A percentile compares a stretch with the other conserved stretches of the same genome.
Conservation (phyloP, 2,329 filamentous ascomycete genomes). For the Venturia nashicola region DNA sequence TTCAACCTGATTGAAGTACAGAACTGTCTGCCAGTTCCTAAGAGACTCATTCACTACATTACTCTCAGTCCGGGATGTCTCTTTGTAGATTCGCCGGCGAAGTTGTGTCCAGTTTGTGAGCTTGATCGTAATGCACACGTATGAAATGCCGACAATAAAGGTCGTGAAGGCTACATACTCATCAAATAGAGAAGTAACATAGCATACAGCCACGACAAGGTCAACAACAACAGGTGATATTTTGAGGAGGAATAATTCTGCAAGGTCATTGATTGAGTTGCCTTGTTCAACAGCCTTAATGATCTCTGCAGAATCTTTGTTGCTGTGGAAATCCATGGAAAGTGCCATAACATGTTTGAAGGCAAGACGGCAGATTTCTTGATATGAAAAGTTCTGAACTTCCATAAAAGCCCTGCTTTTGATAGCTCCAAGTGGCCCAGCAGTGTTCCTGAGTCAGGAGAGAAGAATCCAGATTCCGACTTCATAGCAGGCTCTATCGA, state of each 20-base stretch:
- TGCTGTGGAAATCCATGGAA: no score
- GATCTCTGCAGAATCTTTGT: constrained; percentile 50
- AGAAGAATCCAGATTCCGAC: neutral
- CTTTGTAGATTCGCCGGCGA: constrained; percentile 29
- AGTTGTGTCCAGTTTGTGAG: constrained; percentile 27
- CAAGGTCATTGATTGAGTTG: constrained; percentile 43
- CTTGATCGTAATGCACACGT: constrained; percentile 34
- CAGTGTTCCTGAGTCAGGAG: no score
- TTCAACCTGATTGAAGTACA: no score
- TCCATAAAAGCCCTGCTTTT: no score
- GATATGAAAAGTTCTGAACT: no score
- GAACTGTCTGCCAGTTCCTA: constrained; percentile 49
- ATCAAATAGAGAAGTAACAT: constrained; percentile 51
- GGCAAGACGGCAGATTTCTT: no score
- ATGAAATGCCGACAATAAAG: constrained; percentile 28
- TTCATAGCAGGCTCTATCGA: constrained; percentile 41
- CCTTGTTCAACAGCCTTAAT: constrained; percentile 53
- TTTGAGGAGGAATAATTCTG: constrained; percentile 48
- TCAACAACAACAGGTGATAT: constrained; percentile 53
- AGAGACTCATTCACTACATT: constrained; percentile 46
- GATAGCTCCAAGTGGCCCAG: no score
- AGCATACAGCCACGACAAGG: constrained; percentile 46
- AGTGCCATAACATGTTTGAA: no score
- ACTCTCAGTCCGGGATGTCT: constrained; percentile 35
- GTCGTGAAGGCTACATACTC: constrained; percentile 32